phyloP scores from a whole-genome alignment of 129 eudicot genomes.

The Rutidosis leptorrhynchoides region DNA sequence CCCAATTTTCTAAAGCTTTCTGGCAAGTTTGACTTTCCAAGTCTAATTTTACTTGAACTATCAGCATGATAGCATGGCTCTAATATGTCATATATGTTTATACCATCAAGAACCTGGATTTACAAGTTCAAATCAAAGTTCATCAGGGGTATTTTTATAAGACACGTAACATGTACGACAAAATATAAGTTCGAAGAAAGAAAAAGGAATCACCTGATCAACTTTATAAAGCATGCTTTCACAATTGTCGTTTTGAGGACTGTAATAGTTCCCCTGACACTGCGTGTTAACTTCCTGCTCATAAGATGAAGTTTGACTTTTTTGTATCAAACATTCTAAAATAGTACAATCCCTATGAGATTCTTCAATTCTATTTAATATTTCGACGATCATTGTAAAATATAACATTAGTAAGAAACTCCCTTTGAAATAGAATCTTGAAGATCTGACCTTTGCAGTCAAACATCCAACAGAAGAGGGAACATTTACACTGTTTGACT shows the following conservation, averaged over 20 bases:
- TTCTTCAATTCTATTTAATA: background rate
- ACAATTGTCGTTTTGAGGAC: slow-evolving; percentile 45
- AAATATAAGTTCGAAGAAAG: background rate
- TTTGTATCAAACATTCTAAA: background rate
- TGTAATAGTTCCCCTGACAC: slow-evolving; percentile 75
- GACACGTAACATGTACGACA: background rate
- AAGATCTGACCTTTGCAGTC: slow-evolving; percentile 7
- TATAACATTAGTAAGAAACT: background rate
- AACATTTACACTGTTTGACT: background rate
- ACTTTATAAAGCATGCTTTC: slow-evolving; percentile 61
- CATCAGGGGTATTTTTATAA: background rate
- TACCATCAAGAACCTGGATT: slow-evolving; percentile 48
- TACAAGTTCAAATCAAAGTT: slow-evolving; percentile 2
- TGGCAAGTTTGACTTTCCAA: slow-evolving; percentile 48
- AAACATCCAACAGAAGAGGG: slow-evolving; percentile 7
- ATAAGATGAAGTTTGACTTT: slow-evolving; percentile 7
- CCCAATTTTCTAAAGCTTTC: slow-evolving; percentile 83
- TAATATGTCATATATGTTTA: slow-evolving; percentile 83
- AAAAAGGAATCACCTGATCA: slow-evolving; percentile 40
- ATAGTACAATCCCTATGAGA: background rate
- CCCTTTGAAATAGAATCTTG: slow-evolving; percentile 7
- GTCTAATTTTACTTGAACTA: slow-evolving; percentile 32
- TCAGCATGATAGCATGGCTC: slow-evolving; percentile 87
- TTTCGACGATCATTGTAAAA: background rate
- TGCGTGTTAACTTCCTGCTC: slow-evolving; percentile 56